These are phyloP conservation scores for Talaromyces thailandensis DNA, from an alignment of 495 filamentous ascomycete species.

Conservation along the genomic window DNA sequence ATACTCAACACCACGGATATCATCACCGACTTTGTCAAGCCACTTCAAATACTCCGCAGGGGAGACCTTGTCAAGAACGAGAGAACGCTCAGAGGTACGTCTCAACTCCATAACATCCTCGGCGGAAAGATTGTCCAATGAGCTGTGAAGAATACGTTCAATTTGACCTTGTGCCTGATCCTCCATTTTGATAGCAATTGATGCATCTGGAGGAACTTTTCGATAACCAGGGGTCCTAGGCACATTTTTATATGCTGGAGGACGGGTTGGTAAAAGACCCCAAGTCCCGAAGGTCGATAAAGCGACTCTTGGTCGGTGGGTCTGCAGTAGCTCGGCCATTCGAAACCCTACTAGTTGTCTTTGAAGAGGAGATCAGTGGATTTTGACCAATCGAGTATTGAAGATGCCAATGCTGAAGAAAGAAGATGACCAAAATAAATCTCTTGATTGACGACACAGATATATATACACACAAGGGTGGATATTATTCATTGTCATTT, in stretches of 20 bases:
- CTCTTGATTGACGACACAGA: background rate
- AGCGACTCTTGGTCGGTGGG: background rate
- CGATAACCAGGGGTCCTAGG: background rate
- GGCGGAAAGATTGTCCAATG: background rate
- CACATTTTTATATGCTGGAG: slow-evolving; percentile 5
- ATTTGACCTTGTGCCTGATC: slow-evolving; percentile 1
- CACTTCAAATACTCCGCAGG: background rate
- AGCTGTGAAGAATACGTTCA: background rate
- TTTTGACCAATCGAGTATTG: slow-evolving; percentile 6
- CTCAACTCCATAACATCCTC: background rate
- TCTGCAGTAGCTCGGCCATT: background rate
- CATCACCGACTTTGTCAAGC: background rate
- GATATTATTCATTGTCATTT: slow-evolving; percentile 1
- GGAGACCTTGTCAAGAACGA: background rate
- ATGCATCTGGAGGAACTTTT: background rate
- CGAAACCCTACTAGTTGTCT: background rate
- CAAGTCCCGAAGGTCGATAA: background rate
- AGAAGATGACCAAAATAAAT: slow-evolving; percentile 4
- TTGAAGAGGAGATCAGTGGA: background rate
- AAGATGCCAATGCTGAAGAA: background rate
- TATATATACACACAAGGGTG: slow-evolving; percentile 4
- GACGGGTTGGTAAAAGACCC: background rate
- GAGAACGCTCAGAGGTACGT: background rate
- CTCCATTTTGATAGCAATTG: background rate
- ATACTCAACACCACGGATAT: background rate